These are phyloP conservation scores for Penicillium fimorum DNA, from an alignment of 495 filamentous ascomycete genomes.

Conservation along the genomic window DNA sequence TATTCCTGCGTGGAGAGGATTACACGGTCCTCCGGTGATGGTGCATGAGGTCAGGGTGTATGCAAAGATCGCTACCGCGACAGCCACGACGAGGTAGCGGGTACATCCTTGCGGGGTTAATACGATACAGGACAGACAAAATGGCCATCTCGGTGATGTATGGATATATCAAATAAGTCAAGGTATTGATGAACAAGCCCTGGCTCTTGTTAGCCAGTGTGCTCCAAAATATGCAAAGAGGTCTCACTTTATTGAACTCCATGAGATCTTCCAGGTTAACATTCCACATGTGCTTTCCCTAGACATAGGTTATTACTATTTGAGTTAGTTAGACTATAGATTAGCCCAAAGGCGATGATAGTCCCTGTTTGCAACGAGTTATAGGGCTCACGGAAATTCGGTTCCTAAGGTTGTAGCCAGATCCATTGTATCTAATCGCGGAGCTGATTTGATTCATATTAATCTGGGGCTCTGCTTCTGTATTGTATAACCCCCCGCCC, in stretches of 20 bases:
- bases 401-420: constrained; percentile 17
- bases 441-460: neutral
- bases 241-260: constrained; percentile 13
- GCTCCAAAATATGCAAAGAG: neutral
- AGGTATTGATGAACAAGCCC: constrained; percentile 14
- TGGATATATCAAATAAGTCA: constrained; percentile 17
- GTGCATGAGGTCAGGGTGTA: constrained; percentile 21
- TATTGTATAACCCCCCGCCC: neutral
- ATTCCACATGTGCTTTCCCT: constrained; percentile 25
- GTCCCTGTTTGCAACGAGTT: constrained; percentile 23
- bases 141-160: constrained; percentile 20
- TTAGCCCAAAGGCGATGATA: constrained; percentile 16
- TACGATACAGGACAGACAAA: constrained; percentile 20
- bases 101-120: constrained; percentile 16
- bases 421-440: constrained; percentile 1
- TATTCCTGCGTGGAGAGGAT: constrained; percentile 20
- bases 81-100: constrained; percentile 12
- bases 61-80: constrained; percentile 17
- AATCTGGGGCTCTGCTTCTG: neutral
- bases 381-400: constrained; percentile 19
- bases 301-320: constrained; percentile 22
- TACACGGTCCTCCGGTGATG: constrained; percentile 24
- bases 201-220: neutral
- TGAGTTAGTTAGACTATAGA: constrained; percentile 1
- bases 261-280: constrained; percentile 20